Conservation (phyloP, 2,329 filamentous ascomycete genomes). For the Ustilaginoidea virens region DNA sequence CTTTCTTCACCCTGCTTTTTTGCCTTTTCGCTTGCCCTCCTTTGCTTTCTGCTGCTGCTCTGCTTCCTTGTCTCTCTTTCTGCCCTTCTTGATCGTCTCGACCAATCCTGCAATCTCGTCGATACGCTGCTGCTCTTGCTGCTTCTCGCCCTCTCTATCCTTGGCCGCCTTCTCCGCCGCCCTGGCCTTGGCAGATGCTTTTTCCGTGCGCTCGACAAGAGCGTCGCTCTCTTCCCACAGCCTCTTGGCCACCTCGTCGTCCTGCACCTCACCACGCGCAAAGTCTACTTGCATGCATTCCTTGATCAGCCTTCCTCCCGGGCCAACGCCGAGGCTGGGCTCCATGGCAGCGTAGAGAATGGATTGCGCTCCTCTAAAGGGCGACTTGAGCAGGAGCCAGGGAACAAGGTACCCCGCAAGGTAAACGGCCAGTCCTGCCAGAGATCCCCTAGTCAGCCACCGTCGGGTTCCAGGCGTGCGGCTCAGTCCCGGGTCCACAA, state of each 20-base stretch:
- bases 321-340: conserved; percentile 44
- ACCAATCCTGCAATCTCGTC: conserved; percentile 23
- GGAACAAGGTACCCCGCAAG: conserved; percentile 62
- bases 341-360: conserved; percentile 82
- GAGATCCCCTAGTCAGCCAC: conserved; percentile 72
- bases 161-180: conserved; percentile 24
- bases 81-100: conserved; percentile 27
- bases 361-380: conserved; percentile 71
- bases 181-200: conserved; percentile 49
- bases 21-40: background rate
- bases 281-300: conserved; percentile 70
- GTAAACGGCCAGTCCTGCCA: conserved; percentile 68
- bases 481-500: conserved; percentile 74
- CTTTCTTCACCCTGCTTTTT: no score
- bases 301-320: conserved; percentile 64
- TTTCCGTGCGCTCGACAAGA: conserved; percentile 69
- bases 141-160: conserved; percentile 16
- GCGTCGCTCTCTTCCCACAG: conserved; percentile 83
- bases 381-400: conserved; percentile 80
- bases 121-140: conserved; percentile 17
- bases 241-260: conserved; percentile 67
- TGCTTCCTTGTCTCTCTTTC: conserved; percentile 14
- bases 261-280: conserved; percentile 56
- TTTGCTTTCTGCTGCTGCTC: conserved; percentile 1
- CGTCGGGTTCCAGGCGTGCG: conserved; percentile 77